These are phyloP conservation scores for Metschnikowia arizonensis DNA, from an alignment of 805 yeast genomes.

Conservation along the genomic window DNA sequence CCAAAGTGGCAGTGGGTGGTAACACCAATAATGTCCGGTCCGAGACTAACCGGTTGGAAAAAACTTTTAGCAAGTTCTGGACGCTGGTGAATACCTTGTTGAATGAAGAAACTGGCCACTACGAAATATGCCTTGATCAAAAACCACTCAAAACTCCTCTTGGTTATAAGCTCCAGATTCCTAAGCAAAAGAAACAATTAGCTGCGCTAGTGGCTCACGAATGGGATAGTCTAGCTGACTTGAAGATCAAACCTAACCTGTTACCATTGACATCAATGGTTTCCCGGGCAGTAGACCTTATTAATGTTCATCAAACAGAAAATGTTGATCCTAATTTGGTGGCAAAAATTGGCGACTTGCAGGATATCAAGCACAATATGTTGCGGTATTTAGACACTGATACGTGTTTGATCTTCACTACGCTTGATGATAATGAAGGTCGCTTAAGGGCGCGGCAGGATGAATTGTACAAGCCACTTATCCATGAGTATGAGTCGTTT, in stretches of 20 bases:
- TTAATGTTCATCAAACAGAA: conserved; percentile 27
- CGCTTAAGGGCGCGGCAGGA: conserved; percentile 75
- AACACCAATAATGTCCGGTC: conserved; percentile 42
- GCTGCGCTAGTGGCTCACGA: conserved; percentile 81
- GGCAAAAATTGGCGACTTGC: conserved; percentile 60
- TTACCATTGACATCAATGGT: conserved; percentile 85
- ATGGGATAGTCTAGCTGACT: conserved; percentile 72
- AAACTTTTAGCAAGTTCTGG: conserved; percentile 77
- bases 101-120: conserved; percentile 27
- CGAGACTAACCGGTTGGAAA: conserved; percentile 66
- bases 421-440: conserved; percentile 78
- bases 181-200: conserved; percentile 52
- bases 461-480: conserved; percentile 69
- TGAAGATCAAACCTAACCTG: conserved; percentile 66
- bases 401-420: conserved; percentile 83
- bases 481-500: conserved; percentile 58
- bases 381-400: conserved; percentile 91
- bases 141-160: conserved; percentile 81
- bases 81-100: conserved; percentile 54
- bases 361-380: conserved; percentile 54
- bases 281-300: conserved; percentile 80
- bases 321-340: conserved; percentile 41
- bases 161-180: conserved; percentile 67
- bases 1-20: conserved; percentile 37
- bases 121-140: conserved; percentile 62